A percentile compares a stretch with the other conserved stretches of the same genome.
These are phyloP conservation scores for Paxillus rubicundulus DNA, from an alignment of 768 basidiomycete species.

Conservation along the genomic window DNA sequence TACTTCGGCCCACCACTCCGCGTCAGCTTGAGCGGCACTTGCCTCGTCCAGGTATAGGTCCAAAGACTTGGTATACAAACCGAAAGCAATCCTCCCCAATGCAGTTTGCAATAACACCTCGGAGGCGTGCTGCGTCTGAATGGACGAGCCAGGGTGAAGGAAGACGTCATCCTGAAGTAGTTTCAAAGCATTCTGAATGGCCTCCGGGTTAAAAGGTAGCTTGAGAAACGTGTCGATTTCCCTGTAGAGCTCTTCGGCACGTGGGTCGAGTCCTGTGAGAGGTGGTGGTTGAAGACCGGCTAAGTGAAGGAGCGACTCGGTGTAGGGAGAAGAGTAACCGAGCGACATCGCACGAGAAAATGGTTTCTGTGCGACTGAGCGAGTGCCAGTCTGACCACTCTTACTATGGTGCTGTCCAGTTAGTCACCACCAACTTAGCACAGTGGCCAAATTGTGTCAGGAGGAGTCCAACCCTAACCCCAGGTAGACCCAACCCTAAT, in stretches of 20 bases:
- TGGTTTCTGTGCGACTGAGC: neutral
- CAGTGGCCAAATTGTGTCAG: too few relatives aligned
- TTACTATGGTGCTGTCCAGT: too few relatives aligned
- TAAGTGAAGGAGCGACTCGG: constrained; percentile 21
- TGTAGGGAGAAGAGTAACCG: constrained; percentile 29
- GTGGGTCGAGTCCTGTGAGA: constrained; percentile 7
- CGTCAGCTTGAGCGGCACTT: constrained; percentile 65
- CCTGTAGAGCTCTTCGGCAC: constrained; percentile 8
- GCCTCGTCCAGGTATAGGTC: constrained; percentile 67
- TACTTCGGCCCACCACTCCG: constrained; percentile 81
- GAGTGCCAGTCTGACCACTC: too few relatives aligned
- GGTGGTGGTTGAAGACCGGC: constrained; percentile 7
- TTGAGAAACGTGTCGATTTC: constrained; percentile 19
- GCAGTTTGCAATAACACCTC: constrained; percentile 34
- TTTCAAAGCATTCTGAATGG: constrained; percentile 14
- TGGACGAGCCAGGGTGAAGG: neutral
- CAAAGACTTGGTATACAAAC: constrained; percentile 64
- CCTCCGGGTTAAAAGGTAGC: constrained; percentile 18
- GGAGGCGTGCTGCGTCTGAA: constrained; percentile 2
- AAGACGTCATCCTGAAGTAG: constrained; percentile 14
- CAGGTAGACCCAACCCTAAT: too few relatives aligned
- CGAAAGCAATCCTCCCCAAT: constrained; percentile 48
- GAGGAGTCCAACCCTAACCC: too few relatives aligned
- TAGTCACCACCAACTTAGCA: too few relatives aligned
- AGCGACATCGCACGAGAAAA: constrained; percentile 9